phyloP scores from a whole-genome alignment of 73 alveolate genomes.

The Effrenium voratum region DNA sequence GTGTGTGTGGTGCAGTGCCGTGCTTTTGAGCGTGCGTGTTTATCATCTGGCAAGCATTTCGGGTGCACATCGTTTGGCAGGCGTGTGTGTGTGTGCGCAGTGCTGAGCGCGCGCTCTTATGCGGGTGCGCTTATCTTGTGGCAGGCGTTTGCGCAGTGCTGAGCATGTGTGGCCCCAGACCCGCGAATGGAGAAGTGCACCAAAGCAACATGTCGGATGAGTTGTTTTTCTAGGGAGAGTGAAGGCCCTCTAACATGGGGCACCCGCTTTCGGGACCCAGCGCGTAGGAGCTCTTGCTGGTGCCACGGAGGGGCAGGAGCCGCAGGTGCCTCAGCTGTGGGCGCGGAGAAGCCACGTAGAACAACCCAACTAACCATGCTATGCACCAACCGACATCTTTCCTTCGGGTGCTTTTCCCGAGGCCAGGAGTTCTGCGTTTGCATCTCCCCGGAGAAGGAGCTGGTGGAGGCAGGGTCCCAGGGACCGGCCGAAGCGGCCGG shows the following conservation, averaged over 20 bases:
- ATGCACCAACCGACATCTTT: not conserved
- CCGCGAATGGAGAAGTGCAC: too few species aligned
- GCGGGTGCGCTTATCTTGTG: too few species aligned
- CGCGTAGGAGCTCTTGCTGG: conserved; percentile 61
- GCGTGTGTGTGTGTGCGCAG: too few species aligned
- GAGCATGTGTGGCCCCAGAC: too few species aligned
- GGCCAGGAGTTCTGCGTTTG: conserved; percentile 64
- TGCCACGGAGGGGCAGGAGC: conserved; percentile 75
- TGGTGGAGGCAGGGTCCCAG: conserved; percentile 35
- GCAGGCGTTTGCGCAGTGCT: too few species aligned
- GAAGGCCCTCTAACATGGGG: too few species aligned
- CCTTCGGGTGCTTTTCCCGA: not conserved
- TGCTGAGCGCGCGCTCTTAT: too few species aligned
- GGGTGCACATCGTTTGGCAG: too few species aligned
- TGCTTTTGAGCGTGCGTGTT: too few species aligned
- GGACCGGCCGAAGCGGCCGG: not conserved
- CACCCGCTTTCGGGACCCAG: too few species aligned
- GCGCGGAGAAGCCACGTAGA: not conserved
- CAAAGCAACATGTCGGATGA: not conserved
- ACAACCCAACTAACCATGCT: not conserved
- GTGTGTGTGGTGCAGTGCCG: too few species aligned
- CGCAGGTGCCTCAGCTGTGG: not conserved
- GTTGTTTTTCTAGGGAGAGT: not conserved
- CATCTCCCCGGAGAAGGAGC: conserved; percentile 57
- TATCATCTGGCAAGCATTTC: too few species aligned